Evolutionary conservation across 208 protist species (phyloP).

Genomic region (Naegleria lovaniensis): DNA sequence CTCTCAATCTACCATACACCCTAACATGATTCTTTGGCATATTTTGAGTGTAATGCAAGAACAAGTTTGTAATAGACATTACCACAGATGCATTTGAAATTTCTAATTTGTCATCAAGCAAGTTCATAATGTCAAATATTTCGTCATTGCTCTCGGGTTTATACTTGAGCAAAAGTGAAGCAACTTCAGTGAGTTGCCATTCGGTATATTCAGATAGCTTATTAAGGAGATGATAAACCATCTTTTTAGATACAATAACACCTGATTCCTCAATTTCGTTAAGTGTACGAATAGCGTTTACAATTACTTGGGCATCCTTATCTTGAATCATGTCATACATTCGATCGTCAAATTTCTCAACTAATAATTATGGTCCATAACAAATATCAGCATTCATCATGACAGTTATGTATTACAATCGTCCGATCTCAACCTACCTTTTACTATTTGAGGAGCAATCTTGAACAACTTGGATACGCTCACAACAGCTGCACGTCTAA

Average conservation of each 20-base stretch:
- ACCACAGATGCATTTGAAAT: constrained; percentile 75
- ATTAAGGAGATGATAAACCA: constrained; percentile 71
- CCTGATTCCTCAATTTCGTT: constrained; percentile 60
- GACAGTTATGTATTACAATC: neutral
- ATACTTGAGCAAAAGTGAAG: constrained; percentile 60
- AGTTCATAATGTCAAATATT: constrained; percentile 81
- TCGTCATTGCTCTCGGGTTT: constrained; percentile 62
- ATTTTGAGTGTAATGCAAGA: constrained; percentile 75
- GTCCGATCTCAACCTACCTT: constrained; percentile 3
- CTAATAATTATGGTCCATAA: neutral
- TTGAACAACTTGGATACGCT: constrained; percentile 68
- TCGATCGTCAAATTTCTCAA: constrained; percentile 33
- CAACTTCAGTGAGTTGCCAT: constrained; percentile 71
- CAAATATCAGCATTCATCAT: neutral
- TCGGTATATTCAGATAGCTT: constrained; percentile 65
- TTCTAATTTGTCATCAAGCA: constrained; percentile 75
- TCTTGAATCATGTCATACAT: constrained; percentile 67
- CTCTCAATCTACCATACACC: constrained; percentile 62
- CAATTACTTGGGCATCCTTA: constrained; percentile 66
- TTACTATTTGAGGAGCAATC: constrained; percentile 53
- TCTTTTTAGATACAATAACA: constrained; percentile 49
- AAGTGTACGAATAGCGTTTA: constrained; percentile 65
- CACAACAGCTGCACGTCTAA: constrained; percentile 82
- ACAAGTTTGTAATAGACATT: constrained; percentile 63
- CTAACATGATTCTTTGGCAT: constrained; percentile 60